A percentile compares a stretch with the other conserved stretches of the same genome.
These are phyloP conservation scores for Sequoiadendron giganteum DNA, from an alignment of 75 land plant species.

Conservation along the genomic window DNA sequence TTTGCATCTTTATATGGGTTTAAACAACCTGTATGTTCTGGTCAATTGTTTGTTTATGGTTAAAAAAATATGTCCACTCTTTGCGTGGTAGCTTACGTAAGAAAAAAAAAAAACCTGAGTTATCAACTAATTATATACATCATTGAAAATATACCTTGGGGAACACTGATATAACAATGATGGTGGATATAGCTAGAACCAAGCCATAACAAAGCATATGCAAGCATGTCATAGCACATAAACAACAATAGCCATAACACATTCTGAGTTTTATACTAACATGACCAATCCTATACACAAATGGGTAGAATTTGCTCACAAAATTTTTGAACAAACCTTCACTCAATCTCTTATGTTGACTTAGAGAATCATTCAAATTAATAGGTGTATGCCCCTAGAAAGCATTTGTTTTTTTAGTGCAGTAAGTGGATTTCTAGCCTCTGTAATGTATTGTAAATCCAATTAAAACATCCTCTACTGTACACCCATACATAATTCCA, in stretches of 20 bases:
- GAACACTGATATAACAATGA: slow-evolving; percentile 23
- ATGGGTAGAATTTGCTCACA: slow-evolving; percentile 23
- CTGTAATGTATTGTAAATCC: slow-evolving; percentile 18
- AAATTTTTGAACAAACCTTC: slow-evolving; percentile 28
- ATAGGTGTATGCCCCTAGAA: no score
- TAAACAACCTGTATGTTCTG: neutral
- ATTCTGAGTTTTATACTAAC: slow-evolving; percentile 18
- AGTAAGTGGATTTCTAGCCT: no score
- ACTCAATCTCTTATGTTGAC: slow-evolving; percentile 37
- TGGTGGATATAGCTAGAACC: slow-evolving; percentile 37
- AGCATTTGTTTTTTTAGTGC: no score
- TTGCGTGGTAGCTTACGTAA: no score
- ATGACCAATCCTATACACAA: slow-evolving; percentile 12
- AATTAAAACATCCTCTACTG: slow-evolving; percentile 36
- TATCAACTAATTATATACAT: no score
- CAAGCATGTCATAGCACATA: slow-evolving; percentile 25
- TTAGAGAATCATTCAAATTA: slow-evolving; percentile 11
- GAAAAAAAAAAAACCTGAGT: no score
- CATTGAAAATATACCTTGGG: slow-evolving; percentile 29
- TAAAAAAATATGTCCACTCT: no score
- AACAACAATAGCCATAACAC: slow-evolving; percentile 20
- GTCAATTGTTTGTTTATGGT: neutral
- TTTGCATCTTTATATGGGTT: no score
- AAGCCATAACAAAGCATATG: slow-evolving; percentile 26
- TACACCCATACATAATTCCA: slow-evolving; percentile 43